Evolutionary conservation across 1,284 basidiomycete genomes (phyloP).

Genomic region (Pseudozyma pruni): DNA sequence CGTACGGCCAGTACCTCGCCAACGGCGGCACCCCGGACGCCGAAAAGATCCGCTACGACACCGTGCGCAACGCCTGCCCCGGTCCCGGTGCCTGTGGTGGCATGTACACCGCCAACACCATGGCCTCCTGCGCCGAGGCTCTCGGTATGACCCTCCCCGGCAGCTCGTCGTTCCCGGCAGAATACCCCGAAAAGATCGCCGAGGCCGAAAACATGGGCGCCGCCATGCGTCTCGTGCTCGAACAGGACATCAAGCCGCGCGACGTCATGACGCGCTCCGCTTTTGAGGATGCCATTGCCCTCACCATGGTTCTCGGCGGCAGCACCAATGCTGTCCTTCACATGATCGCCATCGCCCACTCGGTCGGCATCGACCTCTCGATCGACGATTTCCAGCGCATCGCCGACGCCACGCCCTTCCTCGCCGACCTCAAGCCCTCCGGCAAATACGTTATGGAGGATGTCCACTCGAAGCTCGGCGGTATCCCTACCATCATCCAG

Average conservation of each 20-base stretch:
- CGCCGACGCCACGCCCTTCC: slow-evolving; percentile 63
- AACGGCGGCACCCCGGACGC: slow-evolving; percentile 61
- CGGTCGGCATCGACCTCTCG: slow-evolving; percentile 59
- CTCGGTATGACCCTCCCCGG: slow-evolving; percentile 67
- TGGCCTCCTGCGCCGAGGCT: slow-evolving; percentile 66
- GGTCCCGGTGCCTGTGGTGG: slow-evolving; percentile 67
- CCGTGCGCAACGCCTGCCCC: slow-evolving; percentile 63
- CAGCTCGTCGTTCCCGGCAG: slow-evolving; percentile 63
- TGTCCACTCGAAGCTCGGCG: slow-evolving; percentile 62
- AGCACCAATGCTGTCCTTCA: slow-evolving; percentile 66
- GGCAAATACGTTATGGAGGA: slow-evolving; percentile 68
- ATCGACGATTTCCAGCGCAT: slow-evolving; percentile 67
- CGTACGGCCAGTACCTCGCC: slow-evolving; percentile 65
- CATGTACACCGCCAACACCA: slow-evolving; percentile 68
- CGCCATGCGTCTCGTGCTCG: slow-evolving; percentile 64
- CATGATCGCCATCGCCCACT: slow-evolving; percentile 65
- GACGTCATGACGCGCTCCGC: slow-evolving; percentile 65
- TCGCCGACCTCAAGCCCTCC: slow-evolving; percentile 66
- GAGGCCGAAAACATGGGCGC: slow-evolving; percentile 61
- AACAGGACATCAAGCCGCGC: slow-evolving; percentile 64
- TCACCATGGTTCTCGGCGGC: slow-evolving; percentile 67
- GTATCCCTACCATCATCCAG: slow-evolving; percentile 70
- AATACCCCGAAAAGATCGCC: slow-evolving; percentile 64
- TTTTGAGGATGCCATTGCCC: slow-evolving; percentile 65
- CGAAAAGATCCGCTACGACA: slow-evolving; percentile 64